Base-by-base conservation (phyloP, 306 rosid genomes). In the Prosopis cineraria region DNA sequence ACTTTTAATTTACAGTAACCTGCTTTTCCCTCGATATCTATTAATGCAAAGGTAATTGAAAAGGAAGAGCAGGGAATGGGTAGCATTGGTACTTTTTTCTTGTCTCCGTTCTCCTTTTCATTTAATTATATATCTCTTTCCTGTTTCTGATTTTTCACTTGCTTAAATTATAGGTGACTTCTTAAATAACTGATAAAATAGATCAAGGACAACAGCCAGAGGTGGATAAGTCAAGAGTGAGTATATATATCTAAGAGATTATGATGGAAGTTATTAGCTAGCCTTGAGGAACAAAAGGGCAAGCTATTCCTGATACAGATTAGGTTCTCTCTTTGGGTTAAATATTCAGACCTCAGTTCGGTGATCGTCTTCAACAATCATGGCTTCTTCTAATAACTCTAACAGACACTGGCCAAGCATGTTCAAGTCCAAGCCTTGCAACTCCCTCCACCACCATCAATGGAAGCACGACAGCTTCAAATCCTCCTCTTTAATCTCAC, bases 331-430 rank as follows among this genome's bases (percentile, higher is more conserved):
- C 78, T 55, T 71, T 73, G 68, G 76, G 76, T 79, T 89, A 56
- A 56, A 56, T 56, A 56, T 78, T 53, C 85, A 58, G 36, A 20
- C 30, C 9, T 24, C 5, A 53, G 30, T 53, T 76, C 76, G 69
- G 25, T 48, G 27, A 52, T 67, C 36, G 3, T 40, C 31, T 20
- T 16, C n/a, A 2, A 10, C 19, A 45, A 70, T 85, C 90, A 95
- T 95, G 98, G 93, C 98, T 87, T 92, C 98, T 52, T 95, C 98
- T 19, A 60, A n/a, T n/a, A n/a, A 60, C 40, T 34, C 67, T 14
- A 95, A 95, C 80, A 88, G 96, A 88, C 98, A 95, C 90, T 95
- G 98, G 98, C 98, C 98, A 41, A 95, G 98, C 84, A 91, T 92
- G 98, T 95, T 93, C 89, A 95, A 91, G 81, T 91, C 98, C 85